Evolutionary conservation across 2,329 filamentous ascomycete genomes (phyloP), one percentile per base, ranked within the genome.

Genomic region (Lachnellula suecica): DNA sequence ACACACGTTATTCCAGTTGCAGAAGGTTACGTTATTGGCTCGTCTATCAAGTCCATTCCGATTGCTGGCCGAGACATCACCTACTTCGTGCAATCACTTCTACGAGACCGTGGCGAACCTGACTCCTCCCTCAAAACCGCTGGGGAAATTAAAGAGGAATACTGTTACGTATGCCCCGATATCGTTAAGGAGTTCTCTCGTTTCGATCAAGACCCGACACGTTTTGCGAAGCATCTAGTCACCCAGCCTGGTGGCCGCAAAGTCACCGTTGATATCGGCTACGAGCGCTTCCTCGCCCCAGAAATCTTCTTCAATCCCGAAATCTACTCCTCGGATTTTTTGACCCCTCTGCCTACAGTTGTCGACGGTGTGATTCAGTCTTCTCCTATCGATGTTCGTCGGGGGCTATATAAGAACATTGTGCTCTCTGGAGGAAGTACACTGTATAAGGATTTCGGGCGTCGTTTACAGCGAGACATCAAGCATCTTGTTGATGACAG

Each of bases 251-350:
- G 92, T 63, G 94, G 94, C 58, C 87, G 89, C 63, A 85, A 89
- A 63, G 86, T 93, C 20, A 82, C 79, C 2, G 91, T 99, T 43
- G 95, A 99, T 66, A 89, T 99, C 48, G 94, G 94, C 48, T 99
- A 97, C 74, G 94, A 99, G 73, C 89, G 94, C 29, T 99, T 99
- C 81, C 80, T 99, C 54, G 94, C 94, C 2, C 95, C 95, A 22
- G 94, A 99, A 72, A 99, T 99, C 68, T 99, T 99, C 76, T 99
- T 99, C 84, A 99, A 99, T 74, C 94, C 94, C 25, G 94, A 99
- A 76, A 99, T 99, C 67, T 97, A 97, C 81, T 96, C 91, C 57
- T 97, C 93, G 61, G 94, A 99, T 70, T 99, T 99, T 78, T 77
- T 99, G 60, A 99, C 94, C 11, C 94, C 94, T 13, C 82, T 99